These are phyloP conservation scores for Stachybotrys chlorohalonatus DNA, from an alignment of 2,329 filamentous ascomycete genomes.

Conservation along the genomic window DNA sequence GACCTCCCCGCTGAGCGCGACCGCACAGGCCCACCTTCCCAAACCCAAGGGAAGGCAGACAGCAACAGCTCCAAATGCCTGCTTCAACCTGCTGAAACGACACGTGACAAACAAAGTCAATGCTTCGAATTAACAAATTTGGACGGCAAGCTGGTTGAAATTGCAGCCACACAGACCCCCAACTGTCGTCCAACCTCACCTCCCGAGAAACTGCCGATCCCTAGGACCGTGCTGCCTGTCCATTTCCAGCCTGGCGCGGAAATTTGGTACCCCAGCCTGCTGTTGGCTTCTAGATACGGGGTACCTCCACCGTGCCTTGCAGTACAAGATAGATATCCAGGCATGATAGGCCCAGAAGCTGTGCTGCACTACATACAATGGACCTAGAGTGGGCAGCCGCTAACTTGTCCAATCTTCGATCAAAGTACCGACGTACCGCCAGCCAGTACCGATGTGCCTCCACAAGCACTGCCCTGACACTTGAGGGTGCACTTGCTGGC, in stretches of 20 bases:
- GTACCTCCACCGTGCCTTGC: neutral
- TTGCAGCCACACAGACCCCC: neutral
- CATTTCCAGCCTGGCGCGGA: conserved; percentile 5
- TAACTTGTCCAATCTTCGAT: neutral
- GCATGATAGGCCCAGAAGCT: neutral
- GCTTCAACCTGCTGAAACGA: too few relatives aligned
- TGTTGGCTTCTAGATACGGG: neutral
- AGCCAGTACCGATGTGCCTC: neutral
- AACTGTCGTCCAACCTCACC: neutral
- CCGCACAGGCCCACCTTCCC: neutral
- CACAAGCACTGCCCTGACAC: neutral
- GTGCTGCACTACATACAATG: neutral
- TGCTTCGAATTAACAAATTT: too few relatives aligned
- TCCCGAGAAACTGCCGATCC: neutral
- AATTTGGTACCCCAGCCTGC: conserved; percentile 4
- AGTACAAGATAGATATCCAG: neutral
- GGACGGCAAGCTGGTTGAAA: neutral
- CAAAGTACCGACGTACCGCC: neutral
- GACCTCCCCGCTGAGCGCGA: neutral
- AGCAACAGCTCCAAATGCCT: neutral
- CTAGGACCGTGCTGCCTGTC: neutral
- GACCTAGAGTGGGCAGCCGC: neutral
- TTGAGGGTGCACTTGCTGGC: neutral
- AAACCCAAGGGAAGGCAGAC: neutral
- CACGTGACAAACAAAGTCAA: too few relatives aligned